These are phyloP conservation scores for Solanum lignicaule DNA, from an alignment of 257 asterid genomes.

Conservation along the genomic window DNA sequence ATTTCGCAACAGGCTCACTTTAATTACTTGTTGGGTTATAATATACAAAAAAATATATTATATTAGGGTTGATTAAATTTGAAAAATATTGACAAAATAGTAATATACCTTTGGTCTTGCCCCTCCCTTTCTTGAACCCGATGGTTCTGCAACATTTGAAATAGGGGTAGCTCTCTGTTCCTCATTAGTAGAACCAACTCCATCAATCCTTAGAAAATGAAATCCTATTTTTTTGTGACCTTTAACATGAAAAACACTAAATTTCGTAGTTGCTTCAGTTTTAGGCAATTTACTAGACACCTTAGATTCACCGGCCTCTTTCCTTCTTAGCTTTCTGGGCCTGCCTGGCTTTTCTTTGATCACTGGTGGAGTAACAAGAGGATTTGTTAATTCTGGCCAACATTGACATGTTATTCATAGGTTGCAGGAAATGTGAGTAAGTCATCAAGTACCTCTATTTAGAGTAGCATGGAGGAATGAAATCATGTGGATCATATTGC, in stretches of 20 bases:
- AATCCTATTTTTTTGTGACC: background rate
- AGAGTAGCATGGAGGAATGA: background rate
- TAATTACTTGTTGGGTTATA: background rate
- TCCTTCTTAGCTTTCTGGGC: background rate
- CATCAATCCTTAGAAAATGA: background rate
- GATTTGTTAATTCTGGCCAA: background rate
- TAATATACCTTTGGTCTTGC: background rate
- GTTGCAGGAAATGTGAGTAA: background rate
- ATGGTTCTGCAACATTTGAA: background rate
- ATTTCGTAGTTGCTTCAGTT: background rate
- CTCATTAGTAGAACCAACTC: background rate
- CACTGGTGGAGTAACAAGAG: background rate
- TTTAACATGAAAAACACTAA: background rate
- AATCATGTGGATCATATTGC: background rate
- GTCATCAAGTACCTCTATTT: background rate
- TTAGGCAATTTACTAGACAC: background rate
- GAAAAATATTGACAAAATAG: background rate
- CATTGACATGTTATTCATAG: background rate
- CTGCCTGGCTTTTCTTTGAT: background rate
- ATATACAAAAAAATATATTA: background rate
- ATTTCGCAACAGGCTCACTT: background rate
- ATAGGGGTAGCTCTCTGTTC: background rate
- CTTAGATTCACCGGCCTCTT: background rate
- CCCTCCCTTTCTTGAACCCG: too few relatives aligned
- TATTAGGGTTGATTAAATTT: background rate